Conservation (phyloP, 805 yeast species). For the Cyberlindnera nakhonratchasimensis region DNA sequence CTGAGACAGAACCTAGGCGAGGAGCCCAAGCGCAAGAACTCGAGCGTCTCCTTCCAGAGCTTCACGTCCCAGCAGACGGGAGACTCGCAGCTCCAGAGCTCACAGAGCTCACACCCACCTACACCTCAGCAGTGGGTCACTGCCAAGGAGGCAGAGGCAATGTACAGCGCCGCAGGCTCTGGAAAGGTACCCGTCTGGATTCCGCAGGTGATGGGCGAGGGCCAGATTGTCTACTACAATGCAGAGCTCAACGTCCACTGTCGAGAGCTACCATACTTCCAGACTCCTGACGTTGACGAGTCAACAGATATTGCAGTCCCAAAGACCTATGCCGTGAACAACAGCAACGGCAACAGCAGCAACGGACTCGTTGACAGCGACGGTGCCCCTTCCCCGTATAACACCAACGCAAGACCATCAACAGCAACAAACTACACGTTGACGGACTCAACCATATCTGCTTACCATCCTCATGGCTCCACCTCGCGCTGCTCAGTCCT, state of each 20-base stretch:
- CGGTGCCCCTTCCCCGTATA: background rate
- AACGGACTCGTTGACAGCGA: background rate
- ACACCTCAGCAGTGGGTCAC: conserved; percentile 27
- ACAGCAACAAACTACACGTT: conserved; percentile 8
- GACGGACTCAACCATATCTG: background rate
- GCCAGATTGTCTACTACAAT: conserved; percentile 56
- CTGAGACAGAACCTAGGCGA: conserved; percentile 22
- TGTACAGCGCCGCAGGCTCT: conserved; percentile 33
- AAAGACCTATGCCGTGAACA: background rate
- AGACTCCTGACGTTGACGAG: conserved; percentile 35
- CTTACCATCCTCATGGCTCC: background rate
- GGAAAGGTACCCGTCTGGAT: conserved; percentile 51
- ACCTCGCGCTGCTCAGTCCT: conserved; percentile 11
- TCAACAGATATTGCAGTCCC: conserved; percentile 30
- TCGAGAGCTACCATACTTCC: conserved; percentile 51
- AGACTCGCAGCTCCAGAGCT: background rate
- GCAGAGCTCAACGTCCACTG: conserved; percentile 58
- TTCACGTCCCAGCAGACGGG: conserved; percentile 20
- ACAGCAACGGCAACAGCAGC: background rate
- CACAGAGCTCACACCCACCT: too few relatives aligned
- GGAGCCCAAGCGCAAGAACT: conserved; percentile 40
- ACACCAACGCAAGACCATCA: conserved; percentile 16
- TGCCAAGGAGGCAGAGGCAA: conserved; percentile 36
- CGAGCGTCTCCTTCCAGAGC: conserved; percentile 45
- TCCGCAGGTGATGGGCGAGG: conserved; percentile 54